Base-by-base conservation (phyloP, 306 rosid genomes). In the Begonia masoniana region DNA sequence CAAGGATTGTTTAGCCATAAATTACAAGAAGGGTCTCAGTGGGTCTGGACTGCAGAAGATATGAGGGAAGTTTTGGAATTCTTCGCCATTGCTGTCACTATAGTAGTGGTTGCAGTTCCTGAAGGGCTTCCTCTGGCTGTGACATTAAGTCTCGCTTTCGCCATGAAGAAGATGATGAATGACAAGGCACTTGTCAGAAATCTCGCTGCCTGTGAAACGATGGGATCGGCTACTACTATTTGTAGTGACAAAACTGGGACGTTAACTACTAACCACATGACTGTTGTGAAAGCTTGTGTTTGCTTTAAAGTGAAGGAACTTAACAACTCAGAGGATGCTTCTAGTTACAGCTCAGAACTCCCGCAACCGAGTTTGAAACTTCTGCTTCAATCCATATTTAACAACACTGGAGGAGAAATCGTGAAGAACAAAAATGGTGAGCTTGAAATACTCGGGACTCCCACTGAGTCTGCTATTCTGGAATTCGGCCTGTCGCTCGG, bases 241-340 rank as follows among this genome's bases (percentile, higher is more conserved):
- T 91, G 99, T 67, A 91, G 99, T 62, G 99, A 91, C 80, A 91
- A 91, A 77, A 91, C 99, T 52, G 99, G 99, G 52, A 91, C 99
- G 19, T 73, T 91, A 68, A 91, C 99, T 54, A 91, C 96, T 39
- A 91, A 91, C 76, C 92, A 78, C 62, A 91, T 91, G 99, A 83
- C 96, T 55, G 88, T 91, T 57, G 96, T 86, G 61, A 86, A 91
- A 80, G 83, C 86, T 62, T 91, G 81, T 72, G 54, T 86, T 55
- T 77, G 92, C 75, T 78, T 77, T 50, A 83, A 77, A 71, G 69
- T 76, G 62, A 74, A 70, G 74, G 93, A 86, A 12, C 78, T 81
- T 15, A 68, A 80, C 0, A 65, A 65, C 68, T 75, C 81, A 14
- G 55, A 43, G 15, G 61, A 66, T 56, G 43, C 82, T 61, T 71